Evolutionary conservation across 2,329 filamentous ascomycete genomes (phyloP), one percentile per base, ranked within the genome.

Genomic region (Talaromyces sp.): DNA sequence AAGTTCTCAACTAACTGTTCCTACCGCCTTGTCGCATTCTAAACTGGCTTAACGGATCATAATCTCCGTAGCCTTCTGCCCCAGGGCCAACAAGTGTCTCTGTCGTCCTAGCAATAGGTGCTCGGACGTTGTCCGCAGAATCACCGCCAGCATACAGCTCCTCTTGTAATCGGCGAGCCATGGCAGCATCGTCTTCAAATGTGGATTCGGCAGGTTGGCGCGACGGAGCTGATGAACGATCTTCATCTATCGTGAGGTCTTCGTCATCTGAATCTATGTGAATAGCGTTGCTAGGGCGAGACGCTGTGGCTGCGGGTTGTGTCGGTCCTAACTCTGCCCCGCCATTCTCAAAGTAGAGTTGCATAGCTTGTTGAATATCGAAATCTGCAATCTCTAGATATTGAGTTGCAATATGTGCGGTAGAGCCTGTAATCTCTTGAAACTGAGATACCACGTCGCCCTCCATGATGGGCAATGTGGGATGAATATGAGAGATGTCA

Each of bases 141-240:
- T 75, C 76, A 13, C 75, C 77, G 39, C 74, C 82, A 54, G 83
- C 81, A 66, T 97, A 97, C 69, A 96, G 82, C 73, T 99, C 91
- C 68, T 99, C 89, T 72, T 99, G 94, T 60, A 99, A 74, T 58
- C 89, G 84, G 71, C 92, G 85, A 6, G 94, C 94, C 86, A 97
- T 93, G 43, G 89, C 92, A 54, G 91, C 92, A 68, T 99, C 94
- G 67, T 96, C 91, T 63, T 97, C 92, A 63, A 89, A 84, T 55
- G 67, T 85, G 79, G 72, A 74, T 33, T 73, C 75, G 39, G 80
- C 74, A 57, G 22, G 65, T 61, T 60, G 59, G 41, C 61, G 63
- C n/a, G 67, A 59, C 31, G 69, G 67, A 25, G 71, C 64, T 41
- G 68, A 63, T 50, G 63, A 62, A 61, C 63, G 63, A 56, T 64